A percentile compares a stretch with the other conserved stretches of the same genome.
phyloP scores from a whole-genome alignment of 2,329 filamentous ascomycete genomes.

The Fusarium multiceps region DNA sequence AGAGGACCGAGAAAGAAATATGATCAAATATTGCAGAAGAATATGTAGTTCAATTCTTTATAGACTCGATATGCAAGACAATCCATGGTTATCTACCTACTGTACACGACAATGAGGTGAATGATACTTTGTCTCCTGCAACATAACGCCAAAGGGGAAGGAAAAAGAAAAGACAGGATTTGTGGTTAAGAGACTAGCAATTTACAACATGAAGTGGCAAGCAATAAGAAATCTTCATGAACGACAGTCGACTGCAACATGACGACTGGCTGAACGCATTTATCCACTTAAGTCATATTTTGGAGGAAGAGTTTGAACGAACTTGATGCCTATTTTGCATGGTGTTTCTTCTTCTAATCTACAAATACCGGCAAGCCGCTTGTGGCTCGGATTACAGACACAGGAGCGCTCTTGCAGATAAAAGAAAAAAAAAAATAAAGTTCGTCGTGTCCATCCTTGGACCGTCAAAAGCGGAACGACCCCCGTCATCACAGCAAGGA shows the following conservation, averaged over 20 bases:
- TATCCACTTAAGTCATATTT: not conserved
- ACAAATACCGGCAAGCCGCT: not conserved
- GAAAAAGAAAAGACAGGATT: not conserved
- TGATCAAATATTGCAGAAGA: not conserved
- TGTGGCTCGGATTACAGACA: conserved; percentile 5
- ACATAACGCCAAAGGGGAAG: not conserved
- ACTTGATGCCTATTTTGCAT: not conserved
- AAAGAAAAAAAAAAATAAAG: not conserved
- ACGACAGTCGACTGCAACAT: not conserved
- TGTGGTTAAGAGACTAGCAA: not conserved
- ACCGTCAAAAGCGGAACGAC: conserved; percentile 20
- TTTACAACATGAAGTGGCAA: not conserved
- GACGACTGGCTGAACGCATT: conserved; percentile 11
- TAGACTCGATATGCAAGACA: not conserved
- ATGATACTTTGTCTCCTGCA: not conserved
- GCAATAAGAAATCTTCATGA: not conserved
- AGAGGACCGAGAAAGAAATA: not conserved
- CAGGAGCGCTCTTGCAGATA: not conserved
- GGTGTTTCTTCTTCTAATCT: not conserved
- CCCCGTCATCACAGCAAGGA: not conserved
- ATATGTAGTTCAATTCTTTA: not conserved
- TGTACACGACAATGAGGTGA: not conserved
- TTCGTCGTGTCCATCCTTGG: conserved; percentile 3
- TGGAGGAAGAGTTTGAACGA: not conserved
- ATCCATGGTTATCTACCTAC: not conserved